Evolutionary conservation across 2,329 filamentous ascomycete species (phyloP), one percentile per base, ranked within the genome.

Genomic region (Fusarium fujikuroi): DNA sequence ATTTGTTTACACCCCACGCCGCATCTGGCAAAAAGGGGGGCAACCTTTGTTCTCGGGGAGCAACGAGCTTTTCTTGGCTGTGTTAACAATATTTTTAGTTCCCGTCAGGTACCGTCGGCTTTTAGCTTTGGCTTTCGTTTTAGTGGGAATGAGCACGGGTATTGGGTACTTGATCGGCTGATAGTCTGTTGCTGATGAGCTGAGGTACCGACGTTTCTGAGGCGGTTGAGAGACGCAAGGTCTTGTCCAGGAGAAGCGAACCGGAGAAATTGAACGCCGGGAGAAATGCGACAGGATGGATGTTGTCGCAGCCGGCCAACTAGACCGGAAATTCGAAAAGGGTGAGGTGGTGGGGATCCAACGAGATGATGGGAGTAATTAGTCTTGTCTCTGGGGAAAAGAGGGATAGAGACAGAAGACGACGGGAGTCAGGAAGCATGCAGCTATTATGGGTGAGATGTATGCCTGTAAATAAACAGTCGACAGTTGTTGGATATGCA

Each of bases 1-100:
- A 77, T 78, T 78, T 78, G 76, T 77, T 78, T 78, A 78, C 75
- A 76, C 75, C 75, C 75, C 75, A 77, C 75, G 75, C 75, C 66
- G 66, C 68, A 76, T 76, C 37, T 52, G 75, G 75, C 63, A 75
- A 77, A 75, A 75, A 76, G 76, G 74, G 76, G 76, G 74, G 76
- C 69, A 67, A 64, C 58, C 67, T 69, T 61, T 65, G 65, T 72
- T 63, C 56, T 63, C 28, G 58, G 65, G 66, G 67, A 69, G 75
- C 66, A 73, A 76, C 73, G 50, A 54, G 59, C 58, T 44, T 58
- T 46, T 70, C 60, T 53, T 60, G 50, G 56, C 30, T 46, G 65
- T 72, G 36, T 49, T 65, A 63, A 60, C 59, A 63, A 61, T 60
- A 58, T 58, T 56, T 69, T 74, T 67, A 74, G 71, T 46, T 74